Evolutionary conservation across 2,329 filamentous ascomycete genomes (phyloP).

Genomic region (Pseudocercospora macadamiae): DNA sequence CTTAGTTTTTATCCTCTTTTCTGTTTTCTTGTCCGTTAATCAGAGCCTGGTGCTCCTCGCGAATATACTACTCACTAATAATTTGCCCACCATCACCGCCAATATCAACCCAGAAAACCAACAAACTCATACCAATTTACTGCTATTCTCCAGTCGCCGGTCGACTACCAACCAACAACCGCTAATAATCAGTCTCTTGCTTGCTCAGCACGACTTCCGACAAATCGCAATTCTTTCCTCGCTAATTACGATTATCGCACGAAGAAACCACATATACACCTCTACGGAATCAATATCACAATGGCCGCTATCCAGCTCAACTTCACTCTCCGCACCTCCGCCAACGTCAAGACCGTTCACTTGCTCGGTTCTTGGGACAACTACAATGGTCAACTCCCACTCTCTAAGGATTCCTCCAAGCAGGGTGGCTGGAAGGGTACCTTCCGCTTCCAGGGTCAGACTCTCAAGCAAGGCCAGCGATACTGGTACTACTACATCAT

Average conservation of each 20-base stretch:
- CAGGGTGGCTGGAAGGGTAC: constrained; percentile 92
- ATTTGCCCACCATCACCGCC: constrained; percentile 27
- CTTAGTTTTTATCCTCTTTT: constrained; percentile 48
- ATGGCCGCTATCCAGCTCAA: constrained; percentile 94
- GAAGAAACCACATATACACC: constrained; percentile 29
- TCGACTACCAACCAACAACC: constrained; percentile 35
- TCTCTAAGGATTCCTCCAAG: constrained; percentile 84
- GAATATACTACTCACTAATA: constrained; percentile 34
- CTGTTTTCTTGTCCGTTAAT: constrained; percentile 45
- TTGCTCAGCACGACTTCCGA: constrained; percentile 48
- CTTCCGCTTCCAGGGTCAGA: constrained; percentile 89
- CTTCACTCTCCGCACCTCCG: constrained; percentile 93
- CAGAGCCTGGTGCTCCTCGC: constrained; percentile 52
- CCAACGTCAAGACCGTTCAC: constrained; percentile 96
- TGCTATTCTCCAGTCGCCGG: constrained; percentile 41
- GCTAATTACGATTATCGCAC: constrained; percentile 22
- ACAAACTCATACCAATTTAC: constrained; percentile 26
- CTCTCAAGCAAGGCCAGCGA: constrained; percentile 82
- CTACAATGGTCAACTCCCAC: constrained; percentile 91
- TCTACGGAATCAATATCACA: constrained; percentile 25
- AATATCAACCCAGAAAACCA: constrained; percentile 16
- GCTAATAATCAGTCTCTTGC: constrained; percentile 51
- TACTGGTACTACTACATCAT: constrained; percentile 99
- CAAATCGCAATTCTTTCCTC: constrained; percentile 27
- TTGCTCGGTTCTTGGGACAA: constrained; percentile 98